phyloP scores from a whole-genome alignment of 805 yeast genomes.

The Saturnispora gosingensis region DNA sequence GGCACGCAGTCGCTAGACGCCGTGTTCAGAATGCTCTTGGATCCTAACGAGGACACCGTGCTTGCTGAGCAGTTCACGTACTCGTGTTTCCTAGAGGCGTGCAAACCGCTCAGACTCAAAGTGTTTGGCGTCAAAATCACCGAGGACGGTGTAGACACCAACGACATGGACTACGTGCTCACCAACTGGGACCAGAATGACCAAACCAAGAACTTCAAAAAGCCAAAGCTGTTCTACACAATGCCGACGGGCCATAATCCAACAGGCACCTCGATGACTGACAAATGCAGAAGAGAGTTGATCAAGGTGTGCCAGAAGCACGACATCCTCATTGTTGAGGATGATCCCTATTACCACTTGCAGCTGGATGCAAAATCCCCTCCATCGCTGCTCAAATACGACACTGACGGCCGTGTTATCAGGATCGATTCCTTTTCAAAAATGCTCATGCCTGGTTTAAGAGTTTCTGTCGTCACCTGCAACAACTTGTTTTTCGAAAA shows the following conservation, averaged over 20 bases:
- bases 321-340: constrained; percentile 67
- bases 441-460: constrained; percentile 67
- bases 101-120: constrained; percentile 59
- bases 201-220: constrained; percentile 25
- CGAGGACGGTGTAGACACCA: constrained; percentile 68
- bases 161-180: constrained; percentile 50
- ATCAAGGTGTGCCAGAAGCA: constrained; percentile 56
- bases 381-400: constrained; percentile 61
- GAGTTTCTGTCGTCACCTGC: constrained; percentile 67
- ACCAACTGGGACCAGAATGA: constrained; percentile 56
- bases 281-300: constrained; percentile 46
- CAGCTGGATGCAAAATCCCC: constrained; percentile 42
- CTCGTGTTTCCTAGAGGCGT: constrained; percentile 77
- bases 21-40: constrained; percentile 63
- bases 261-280: constrained; percentile 58
- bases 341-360: constrained; percentile 79
- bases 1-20: constrained; percentile 90
- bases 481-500: constrained; percentile 47
- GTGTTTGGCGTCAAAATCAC: constrained; percentile 74
- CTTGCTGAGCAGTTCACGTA: constrained; percentile 77
- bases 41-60: constrained; percentile 67
- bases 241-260: constrained; percentile 85
- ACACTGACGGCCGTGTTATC: constrained; percentile 68
- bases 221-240: constrained; percentile 56
- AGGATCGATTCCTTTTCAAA: constrained; percentile 75